A percentile compares a stretch with the other conserved stretches of the same genome.
Evolutionary conservation across 129 eudicot genomes (phyloP).

Genomic region (Scalesia atractyloides): DNA sequence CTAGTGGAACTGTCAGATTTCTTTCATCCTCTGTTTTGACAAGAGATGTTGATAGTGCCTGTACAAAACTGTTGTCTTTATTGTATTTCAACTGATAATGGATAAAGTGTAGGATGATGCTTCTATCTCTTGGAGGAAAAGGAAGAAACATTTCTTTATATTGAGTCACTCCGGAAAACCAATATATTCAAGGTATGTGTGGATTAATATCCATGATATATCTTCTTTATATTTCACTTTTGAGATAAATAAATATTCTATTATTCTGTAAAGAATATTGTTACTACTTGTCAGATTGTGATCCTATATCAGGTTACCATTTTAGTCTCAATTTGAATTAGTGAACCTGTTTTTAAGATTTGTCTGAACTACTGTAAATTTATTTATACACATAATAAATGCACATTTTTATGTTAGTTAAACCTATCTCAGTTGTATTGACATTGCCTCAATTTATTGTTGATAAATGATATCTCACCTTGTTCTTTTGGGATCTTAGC

Average conservation of each 20-base stretch:
- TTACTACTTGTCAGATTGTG: slow-evolving; percentile 9
- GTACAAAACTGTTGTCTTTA: slow-evolving; percentile 4
- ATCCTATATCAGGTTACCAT: slow-evolving; percentile 12
- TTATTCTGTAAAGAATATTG: neutral
- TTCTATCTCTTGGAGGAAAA: slow-evolving; percentile 93
- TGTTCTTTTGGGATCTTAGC: slow-evolving; percentile 5
- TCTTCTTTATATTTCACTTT: neutral
- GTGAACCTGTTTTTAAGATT: neutral
- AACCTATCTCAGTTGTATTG: neutral
- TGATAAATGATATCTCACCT: neutral
- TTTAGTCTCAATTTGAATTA: slow-evolving; percentile 6
- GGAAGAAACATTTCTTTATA: slow-evolving; percentile 87
- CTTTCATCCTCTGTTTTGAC: slow-evolving; percentile 9
- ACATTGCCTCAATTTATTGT: neutral
- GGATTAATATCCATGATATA: slow-evolving; percentile 1
- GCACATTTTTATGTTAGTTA: slow-evolving; percentile 6
- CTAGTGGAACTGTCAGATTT: neutral
- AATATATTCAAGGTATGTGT: slow-evolving; percentile 82
- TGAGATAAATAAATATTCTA: neutral
- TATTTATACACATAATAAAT: slow-evolving; percentile 1
- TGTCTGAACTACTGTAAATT: neutral
- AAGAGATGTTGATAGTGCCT: slow-evolving; percentile 8
- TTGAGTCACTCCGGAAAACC: slow-evolving; percentile 98
- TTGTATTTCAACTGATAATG: slow-evolving; percentile 22
- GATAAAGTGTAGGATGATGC: slow-evolving; percentile 86